A percentile compares a stretch with the other conserved stretches of the same genome.
Evolutionary conservation across 2,329 filamentous ascomycete species (phyloP).

Genomic region (Metarhizium robertsii): DNA sequence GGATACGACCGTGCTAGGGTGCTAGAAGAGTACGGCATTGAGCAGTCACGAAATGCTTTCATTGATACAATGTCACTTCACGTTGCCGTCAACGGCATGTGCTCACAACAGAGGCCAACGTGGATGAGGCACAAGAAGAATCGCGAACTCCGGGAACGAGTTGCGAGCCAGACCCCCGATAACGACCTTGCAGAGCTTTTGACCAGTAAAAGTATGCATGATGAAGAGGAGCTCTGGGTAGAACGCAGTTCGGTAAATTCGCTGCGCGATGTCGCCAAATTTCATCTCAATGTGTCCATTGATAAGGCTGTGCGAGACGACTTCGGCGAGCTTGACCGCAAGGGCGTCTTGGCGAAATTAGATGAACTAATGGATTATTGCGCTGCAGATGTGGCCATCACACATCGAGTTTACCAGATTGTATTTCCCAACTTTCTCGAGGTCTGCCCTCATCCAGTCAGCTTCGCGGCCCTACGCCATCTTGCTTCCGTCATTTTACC

Average conservation of each 20-base stretch:
- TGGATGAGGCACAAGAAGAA: slow-evolving; percentile 98
- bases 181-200: slow-evolving; percentile 63
- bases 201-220: slow-evolving; percentile 59
- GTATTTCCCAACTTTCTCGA: slow-evolving; percentile 86
- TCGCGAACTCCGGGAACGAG: slow-evolving; percentile 70
- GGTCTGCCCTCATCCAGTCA: slow-evolving; percentile 92
- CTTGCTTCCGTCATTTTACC: slow-evolving; percentile 90
- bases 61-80: slow-evolving; percentile 98
- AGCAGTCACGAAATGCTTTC: slow-evolving; percentile 77
- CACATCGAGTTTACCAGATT: slow-evolving; percentile 86
- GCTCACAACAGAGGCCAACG: slow-evolving; percentile 86
- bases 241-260: slow-evolving; percentile 93
- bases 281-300: slow-evolving; percentile 84
- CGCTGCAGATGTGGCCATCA: slow-evolving; percentile 86
- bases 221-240: slow-evolving; percentile 94
- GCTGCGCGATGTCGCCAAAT: slow-evolving; percentile 87
- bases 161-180: slow-evolving; percentile 61
- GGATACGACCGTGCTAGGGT: slow-evolving; percentile 89
- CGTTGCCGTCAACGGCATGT: slow-evolving; percentile 98
- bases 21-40: slow-evolving; percentile 77
- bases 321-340: slow-evolving; percentile 72
- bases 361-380: slow-evolving; percentile 89
- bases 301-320: slow-evolving; percentile 83
- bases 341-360: slow-evolving; percentile 59
- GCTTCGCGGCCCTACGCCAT: slow-evolving; percentile 87